These are phyloP conservation scores for Pterocarpus santalinus DNA, from an alignment of 306 rosid species.

Conservation along the genomic window DNA sequence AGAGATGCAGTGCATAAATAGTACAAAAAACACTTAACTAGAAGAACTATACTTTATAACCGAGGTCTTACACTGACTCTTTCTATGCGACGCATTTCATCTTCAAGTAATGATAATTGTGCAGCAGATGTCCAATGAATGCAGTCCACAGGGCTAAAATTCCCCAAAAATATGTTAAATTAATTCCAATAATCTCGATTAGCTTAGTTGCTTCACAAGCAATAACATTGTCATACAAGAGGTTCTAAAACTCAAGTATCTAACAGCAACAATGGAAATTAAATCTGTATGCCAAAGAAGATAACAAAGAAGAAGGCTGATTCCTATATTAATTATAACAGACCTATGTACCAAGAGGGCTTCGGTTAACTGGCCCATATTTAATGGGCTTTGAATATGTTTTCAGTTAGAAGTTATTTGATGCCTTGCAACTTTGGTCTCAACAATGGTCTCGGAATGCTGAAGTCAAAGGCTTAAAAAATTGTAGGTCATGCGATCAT, in stretches of 20 bases:
- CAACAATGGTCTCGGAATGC: constrained; percentile 2
- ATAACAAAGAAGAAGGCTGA: neutral
- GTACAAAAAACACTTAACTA: neutral
- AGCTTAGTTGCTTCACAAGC: constrained; percentile 28
- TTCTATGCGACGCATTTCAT: constrained; percentile 93
- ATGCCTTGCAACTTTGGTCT: neutral
- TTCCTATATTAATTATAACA: neutral
- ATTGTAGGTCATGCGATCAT: neutral
- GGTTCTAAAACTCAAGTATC: constrained; percentile 34
- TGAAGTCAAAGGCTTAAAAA: constrained; percentile 12
- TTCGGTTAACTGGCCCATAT: too few species aligned
- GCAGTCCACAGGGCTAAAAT: constrained; percentile 91
- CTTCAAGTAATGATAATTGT: constrained; percentile 89
- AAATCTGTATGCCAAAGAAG: neutral
- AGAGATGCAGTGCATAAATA: constrained; percentile 28
- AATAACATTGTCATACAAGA: constrained; percentile 11
- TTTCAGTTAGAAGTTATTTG: constrained; percentile 12
- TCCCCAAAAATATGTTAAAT: constrained; percentile 6
- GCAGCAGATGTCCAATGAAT: constrained; percentile 99
- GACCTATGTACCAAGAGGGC: neutral
- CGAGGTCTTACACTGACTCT: constrained; percentile 77
- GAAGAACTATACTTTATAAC: constrained; percentile 26
- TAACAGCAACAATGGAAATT: constrained; percentile 22
- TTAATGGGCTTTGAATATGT: neutral
- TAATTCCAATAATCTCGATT: constrained; percentile 9